Percentiles rank a stretch among this genome's conserved stretches.
These are phyloP conservation scores for Tetrastigma voinierianum DNA, from an alignment of 164 flowering plant genomes.

Conservation along the genomic window DNA sequence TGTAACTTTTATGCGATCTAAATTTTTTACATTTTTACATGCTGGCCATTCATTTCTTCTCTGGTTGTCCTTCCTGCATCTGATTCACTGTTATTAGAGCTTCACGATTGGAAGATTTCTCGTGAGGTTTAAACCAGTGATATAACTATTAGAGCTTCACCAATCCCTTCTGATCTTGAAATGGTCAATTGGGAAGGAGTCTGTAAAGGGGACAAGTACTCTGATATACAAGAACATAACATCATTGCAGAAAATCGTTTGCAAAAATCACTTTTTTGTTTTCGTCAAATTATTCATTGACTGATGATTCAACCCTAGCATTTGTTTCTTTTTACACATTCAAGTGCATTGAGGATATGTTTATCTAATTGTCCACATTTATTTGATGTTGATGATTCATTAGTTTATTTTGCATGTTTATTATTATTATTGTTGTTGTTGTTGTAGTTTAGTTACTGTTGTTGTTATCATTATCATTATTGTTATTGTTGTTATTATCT, in stretches of 20 bases:
- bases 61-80: neutral
- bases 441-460: too few relatives aligned
- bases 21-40: neutral
- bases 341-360: too few relatives aligned
- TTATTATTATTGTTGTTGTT: too few relatives aligned
- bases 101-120: constrained; percentile 25
- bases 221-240: constrained; percentile 6
- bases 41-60: neutral
- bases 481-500: too few relatives aligned
- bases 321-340: too few relatives aligned
- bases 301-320: neutral
- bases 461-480: too few relatives aligned
- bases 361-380: too few relatives aligned
- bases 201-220: constrained; percentile 9
- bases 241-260: neutral
- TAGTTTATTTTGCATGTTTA: too few relatives aligned
- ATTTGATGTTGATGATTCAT: too few relatives aligned
- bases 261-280: neutral
- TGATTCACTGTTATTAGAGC: constrained; percentile 39
- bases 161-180: constrained; percentile 21
- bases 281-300: neutral
- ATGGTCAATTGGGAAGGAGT: constrained; percentile 24
- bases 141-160: constrained; percentile 20
- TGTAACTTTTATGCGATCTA: neutral
- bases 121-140: constrained; percentile 45